phyloP scores from a whole-genome alignment of 1,139 yeast genomes.

The Geotrichum citri-aurantii region DNA sequence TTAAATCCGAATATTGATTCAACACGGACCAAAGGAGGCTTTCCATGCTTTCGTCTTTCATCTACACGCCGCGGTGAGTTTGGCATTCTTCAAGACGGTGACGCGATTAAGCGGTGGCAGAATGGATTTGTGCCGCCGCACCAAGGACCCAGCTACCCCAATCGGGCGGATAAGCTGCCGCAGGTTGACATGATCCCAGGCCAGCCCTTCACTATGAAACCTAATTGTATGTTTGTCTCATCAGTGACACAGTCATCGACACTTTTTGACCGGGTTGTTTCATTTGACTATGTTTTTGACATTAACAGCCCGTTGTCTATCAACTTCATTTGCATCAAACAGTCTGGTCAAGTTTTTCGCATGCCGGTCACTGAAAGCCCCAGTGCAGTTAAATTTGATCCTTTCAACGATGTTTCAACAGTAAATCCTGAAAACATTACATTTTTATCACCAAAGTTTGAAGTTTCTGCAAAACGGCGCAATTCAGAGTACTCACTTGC shows the following conservation, averaged over 20 bases:
- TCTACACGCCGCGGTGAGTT: slow-evolving; percentile 65
- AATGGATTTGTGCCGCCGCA: slow-evolving; percentile 52
- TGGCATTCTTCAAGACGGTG: slow-evolving; percentile 74
- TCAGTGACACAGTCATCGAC: slow-evolving; percentile 71
- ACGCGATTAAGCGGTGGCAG: slow-evolving; percentile 74
- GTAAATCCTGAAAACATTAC: slow-evolving; percentile 56
- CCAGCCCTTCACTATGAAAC: slow-evolving; percentile 6
- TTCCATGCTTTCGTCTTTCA: slow-evolving; percentile 68
- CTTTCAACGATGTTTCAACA: slow-evolving; percentile 63
- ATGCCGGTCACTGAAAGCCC: slow-evolving; percentile 72
- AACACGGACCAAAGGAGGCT: slow-evolving; percentile 52
- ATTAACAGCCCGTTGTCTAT: slow-evolving; percentile 39
- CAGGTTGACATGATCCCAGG: slow-evolving; percentile 3
- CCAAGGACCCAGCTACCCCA: slow-evolving; percentile 2
- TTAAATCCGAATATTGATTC: slow-evolving; percentile 64
- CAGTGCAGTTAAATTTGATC: slow-evolving; percentile 58
- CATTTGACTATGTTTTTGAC: slow-evolving; percentile 77
- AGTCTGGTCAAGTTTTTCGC: slow-evolving; percentile 78
- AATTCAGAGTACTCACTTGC: slow-evolving; percentile 21
- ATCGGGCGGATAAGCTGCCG: slow-evolving; percentile 1
- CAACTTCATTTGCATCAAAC: slow-evolving; percentile 79
- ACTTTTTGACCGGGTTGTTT: slow-evolving; percentile 71
- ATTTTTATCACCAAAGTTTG: slow-evolving; percentile 23
- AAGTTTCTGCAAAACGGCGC: not conserved
- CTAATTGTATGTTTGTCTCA: slow-evolving; percentile 57